Percentiles rank a stretch among this genome's conserved stretches.
These are phyloP conservation scores for Aethionema arabicum DNA, from an alignment of 345 rosid genomes.

Conservation along the genomic window DNA sequence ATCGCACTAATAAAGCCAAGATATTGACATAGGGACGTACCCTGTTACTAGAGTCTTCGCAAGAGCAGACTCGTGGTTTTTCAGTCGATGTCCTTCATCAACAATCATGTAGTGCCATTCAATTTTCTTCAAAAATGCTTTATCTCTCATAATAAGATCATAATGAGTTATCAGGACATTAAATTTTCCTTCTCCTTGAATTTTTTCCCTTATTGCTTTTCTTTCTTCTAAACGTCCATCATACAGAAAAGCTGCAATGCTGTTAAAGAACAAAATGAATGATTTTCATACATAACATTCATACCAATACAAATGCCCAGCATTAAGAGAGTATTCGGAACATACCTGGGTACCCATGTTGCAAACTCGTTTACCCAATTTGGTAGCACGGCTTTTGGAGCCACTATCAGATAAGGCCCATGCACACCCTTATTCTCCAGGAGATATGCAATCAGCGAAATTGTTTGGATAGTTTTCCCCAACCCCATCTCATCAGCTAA, in stretches of 20 bases:
- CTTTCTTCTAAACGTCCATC: constrained; percentile 98
- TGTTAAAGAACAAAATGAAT: constrained; percentile 39
- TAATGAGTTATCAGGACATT: constrained; percentile 92
- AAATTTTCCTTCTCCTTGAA: constrained; percentile 59
- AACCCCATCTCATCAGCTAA: constrained; percentile 99
- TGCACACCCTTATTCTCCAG: constrained; percentile 77
- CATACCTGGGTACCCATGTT: constrained; percentile 88
- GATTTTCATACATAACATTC: constrained; percentile 9
- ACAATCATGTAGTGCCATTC: constrained; percentile 93
- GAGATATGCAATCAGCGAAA: constrained; percentile 85
- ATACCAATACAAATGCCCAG: neutral
- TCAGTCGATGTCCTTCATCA: constrained; percentile 98
- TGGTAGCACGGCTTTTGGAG: constrained; percentile 98
- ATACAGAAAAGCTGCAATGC: constrained; percentile 87
- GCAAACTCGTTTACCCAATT: constrained; percentile 95
- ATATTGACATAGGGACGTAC: constrained; percentile 43
- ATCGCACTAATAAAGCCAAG: too few relatives aligned
- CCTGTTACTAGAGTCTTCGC: constrained; percentile 80
- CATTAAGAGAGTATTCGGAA: constrained; percentile 3
- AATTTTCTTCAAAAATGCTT: constrained; percentile 86
- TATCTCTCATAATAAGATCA: constrained; percentile 98
- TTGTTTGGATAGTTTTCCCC: constrained; percentile 98
- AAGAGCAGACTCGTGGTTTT: constrained; percentile 94
- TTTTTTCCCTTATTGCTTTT: constrained; percentile 78
- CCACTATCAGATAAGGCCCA: constrained; percentile 97